Base-by-base conservation (phyloP, 2,329 filamentous ascomycete species). In the Salinomyces thailandicus region DNA sequence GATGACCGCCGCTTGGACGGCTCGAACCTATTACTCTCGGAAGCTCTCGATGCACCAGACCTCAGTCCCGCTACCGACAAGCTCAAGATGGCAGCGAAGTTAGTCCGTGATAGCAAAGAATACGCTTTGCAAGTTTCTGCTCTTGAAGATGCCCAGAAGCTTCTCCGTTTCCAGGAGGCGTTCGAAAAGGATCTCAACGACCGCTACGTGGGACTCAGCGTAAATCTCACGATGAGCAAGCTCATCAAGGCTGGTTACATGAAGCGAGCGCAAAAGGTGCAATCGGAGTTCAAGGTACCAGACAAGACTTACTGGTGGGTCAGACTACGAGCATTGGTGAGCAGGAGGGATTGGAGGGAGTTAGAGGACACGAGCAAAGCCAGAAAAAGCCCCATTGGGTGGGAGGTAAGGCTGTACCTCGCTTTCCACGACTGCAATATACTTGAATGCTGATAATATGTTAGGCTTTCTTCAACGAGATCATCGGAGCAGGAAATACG, bases 171-270 rank as follows among this genome's bases (percentile, higher is more conserved):
- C 58, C 91, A 98, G 58, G 85, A 93, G 51, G 71, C 74, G 0
- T 78, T 95, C 40, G 86, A 94, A 53, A 80, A 82, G 22, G 91
- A 98, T 44, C 67, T 95, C 35, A 77, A 55, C 11, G 54, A 55
- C 33, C 49, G 46, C 17, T 95, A 89, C 52, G 74, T 82, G 3
- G 89, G 91, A 0, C 68, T 96, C 12, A 85, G 81, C 46, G 75
- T 94, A 35, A 91, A 96, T 55, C 82, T 93, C 55, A 98, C 91
- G 1, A 75, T 96, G 51, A 93, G 89, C 63, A 84, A 86, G 57
- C 72, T 98, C 35, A 79, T 94, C 46, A 73, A 79, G 34, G 72
- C 83, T 8, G 85, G 86, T 2, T 87, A 93, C 56, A 72, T 79
- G 36, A 86, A 86, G 51, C 75, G 87, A 42, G 87, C 87, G 15